Percentiles rank a stretch among this genome's conserved stretches.
phyloP scores from a whole-genome alignment of 1,139 yeast species.

The Pichia cactophila region DNA sequence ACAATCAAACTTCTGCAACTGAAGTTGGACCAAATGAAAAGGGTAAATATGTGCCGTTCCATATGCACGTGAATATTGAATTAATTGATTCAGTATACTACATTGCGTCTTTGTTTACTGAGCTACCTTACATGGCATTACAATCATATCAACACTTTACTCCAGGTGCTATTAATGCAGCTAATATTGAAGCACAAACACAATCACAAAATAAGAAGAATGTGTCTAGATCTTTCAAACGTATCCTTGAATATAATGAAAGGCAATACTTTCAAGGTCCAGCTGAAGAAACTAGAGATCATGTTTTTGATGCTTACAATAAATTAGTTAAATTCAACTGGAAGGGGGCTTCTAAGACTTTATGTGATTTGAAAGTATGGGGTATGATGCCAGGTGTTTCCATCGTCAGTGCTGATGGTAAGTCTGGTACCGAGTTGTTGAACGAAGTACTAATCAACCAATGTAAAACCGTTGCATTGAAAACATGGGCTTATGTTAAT shows the following conservation, averaged over 20 bases:
- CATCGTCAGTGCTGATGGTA: slow-evolving; percentile 9
- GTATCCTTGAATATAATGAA: slow-evolving; percentile 87
- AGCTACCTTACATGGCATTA: slow-evolving; percentile 76
- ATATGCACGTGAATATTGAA: slow-evolving; percentile 95
- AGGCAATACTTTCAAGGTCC: slow-evolving; percentile 96
- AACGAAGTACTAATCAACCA: slow-evolving; percentile 55
- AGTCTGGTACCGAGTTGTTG: slow-evolving; percentile 9
- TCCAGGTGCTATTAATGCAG: slow-evolving; percentile 34
- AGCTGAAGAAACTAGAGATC: slow-evolving; percentile 94
- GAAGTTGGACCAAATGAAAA: slow-evolving; percentile 37
- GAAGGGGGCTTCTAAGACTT: slow-evolving; percentile 65
- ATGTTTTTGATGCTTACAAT: slow-evolving; percentile 87
- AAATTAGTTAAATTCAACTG: slow-evolving; percentile 88
- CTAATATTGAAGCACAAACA: slow-evolving; percentile 31
- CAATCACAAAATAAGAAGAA: slow-evolving; percentile 26
- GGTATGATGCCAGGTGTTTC: slow-evolving; percentile 28
- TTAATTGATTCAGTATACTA: slow-evolving; percentile 89
- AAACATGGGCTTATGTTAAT: slow-evolving; percentile 16
- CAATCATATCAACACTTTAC: slow-evolving; percentile 15
- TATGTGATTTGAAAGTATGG: slow-evolving; percentile 83
- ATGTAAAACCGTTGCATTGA: slow-evolving; percentile 43
- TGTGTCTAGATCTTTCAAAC: slow-evolving; percentile 68
- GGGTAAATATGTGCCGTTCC: slow-evolving; percentile 91
- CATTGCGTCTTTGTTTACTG: slow-evolving; percentile 84
- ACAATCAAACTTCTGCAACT: slow-evolving; percentile 30